Conservation (phyloP, 2,329 filamentous ascomycete genomes). For the Pseudogymnoascus sp. region DNA sequence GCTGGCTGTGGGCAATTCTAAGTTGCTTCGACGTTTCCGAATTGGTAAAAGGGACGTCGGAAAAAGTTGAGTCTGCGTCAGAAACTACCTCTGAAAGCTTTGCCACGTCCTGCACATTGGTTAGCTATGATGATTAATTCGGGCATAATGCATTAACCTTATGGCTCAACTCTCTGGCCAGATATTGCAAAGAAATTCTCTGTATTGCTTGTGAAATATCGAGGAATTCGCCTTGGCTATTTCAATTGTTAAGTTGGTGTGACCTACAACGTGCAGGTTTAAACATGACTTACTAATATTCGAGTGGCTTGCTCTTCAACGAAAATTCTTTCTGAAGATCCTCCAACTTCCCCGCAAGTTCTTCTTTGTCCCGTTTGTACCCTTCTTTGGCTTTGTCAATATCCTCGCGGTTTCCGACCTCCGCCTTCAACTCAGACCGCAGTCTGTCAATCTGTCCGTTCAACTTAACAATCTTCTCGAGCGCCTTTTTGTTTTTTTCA, state of each 20-base stretch:
- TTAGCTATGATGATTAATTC: background rate
- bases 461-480: slow-evolving; percentile 6
- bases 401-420: slow-evolving; percentile 5
- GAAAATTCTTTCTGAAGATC: slow-evolving; percentile 15
- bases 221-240: slow-evolving; percentile 12
- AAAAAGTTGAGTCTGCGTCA: background rate
- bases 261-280: background rate
- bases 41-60: background rate
- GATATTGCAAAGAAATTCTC: background rate
- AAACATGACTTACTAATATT: slow-evolving; percentile 13
- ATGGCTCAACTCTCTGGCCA: background rate
- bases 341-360: slow-evolving; percentile 10
- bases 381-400: slow-evolving; percentile 10
- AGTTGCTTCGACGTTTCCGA: background rate
- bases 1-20: background rate
- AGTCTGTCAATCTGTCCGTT: slow-evolving; percentile 4
- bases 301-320: slow-evolving; percentile 7
- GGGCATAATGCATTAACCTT: background rate
- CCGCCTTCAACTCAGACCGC: slow-evolving; percentile 7
- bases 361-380: slow-evolving; percentile 12
- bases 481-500: slow-evolving; percentile 8
- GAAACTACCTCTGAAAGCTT: background rate
- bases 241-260: slow-evolving; percentile 7
- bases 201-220: slow-evolving; percentile 11
- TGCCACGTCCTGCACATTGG: background rate